These are phyloP conservation scores for Whalleya microplaca DNA, from an alignment of 2,329 filamentous ascomycete genomes.

Conservation along the genomic window DNA sequence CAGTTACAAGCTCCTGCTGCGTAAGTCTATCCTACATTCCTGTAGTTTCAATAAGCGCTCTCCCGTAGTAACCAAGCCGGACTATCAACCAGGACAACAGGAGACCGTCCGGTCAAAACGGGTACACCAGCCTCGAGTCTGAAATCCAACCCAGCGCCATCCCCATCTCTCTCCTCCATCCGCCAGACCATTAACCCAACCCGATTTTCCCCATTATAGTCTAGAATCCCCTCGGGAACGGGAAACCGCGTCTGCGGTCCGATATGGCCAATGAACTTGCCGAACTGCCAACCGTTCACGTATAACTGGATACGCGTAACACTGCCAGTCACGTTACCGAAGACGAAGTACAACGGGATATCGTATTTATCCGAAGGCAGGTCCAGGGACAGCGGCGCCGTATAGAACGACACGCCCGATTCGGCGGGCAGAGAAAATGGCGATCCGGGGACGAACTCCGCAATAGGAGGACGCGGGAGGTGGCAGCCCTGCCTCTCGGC, in stretches of 20 bases:
- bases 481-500: slow-evolving; percentile 67
- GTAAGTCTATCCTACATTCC: too few relatives aligned
- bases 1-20: too few relatives aligned
- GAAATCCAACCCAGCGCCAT: slow-evolving; percentile 44
- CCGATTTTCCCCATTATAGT: slow-evolving; percentile 73
- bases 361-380: slow-evolving; percentile 58
- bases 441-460: slow-evolving; percentile 44
- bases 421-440: slow-evolving; percentile 35
- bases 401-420: slow-evolving; percentile 62
- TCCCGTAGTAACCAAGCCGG: slow-evolving; percentile 14
- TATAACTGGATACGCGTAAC: slow-evolving; percentile 63
- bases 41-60: slow-evolving; percentile 19
- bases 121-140: slow-evolving; percentile 46
- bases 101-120: slow-evolving; percentile 31
- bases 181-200: slow-evolving; percentile 72
- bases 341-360: slow-evolving; percentile 63
- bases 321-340: slow-evolving; percentile 47
- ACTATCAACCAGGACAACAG: slow-evolving; percentile 18
- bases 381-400: slow-evolving; percentile 57
- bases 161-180: slow-evolving; percentile 55
- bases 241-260: slow-evolving; percentile 74
- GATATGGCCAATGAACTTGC: slow-evolving; percentile 62
- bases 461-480: slow-evolving; percentile 55
- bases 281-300: slow-evolving; percentile 77
- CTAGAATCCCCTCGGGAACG: slow-evolving; percentile 74